phyloP scores from a whole-genome alignment of 208 protist species.

The Vickermania spadyakhi region DNA sequence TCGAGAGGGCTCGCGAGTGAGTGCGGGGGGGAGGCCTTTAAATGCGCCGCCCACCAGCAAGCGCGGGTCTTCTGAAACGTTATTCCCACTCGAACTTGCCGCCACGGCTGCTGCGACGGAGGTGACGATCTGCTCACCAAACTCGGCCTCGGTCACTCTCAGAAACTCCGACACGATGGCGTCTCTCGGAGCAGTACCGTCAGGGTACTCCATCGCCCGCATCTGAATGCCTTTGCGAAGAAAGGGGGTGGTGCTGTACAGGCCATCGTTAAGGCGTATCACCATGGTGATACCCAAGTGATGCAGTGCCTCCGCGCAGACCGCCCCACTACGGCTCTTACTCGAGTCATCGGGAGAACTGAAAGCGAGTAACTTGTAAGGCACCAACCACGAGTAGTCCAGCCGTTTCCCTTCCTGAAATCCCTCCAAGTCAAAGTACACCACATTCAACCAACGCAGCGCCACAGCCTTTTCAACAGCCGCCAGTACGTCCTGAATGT shows the following conservation, averaged over 20 bases:
- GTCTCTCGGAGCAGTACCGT: conserved; percentile 87
- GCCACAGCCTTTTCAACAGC: conserved; percentile 62
- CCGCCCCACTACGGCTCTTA: conserved; percentile 12
- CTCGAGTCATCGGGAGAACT: conserved; percentile 46
- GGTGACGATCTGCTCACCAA: conserved; percentile 11
- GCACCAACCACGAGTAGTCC: conserved; percentile 95
- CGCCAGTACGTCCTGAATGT: conserved; percentile 63
- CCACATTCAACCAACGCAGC: conserved; percentile 63
- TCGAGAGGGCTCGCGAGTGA: conserved; percentile 5
- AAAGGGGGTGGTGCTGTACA: conserved; percentile 87
- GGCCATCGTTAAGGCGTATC: conserved; percentile 90
- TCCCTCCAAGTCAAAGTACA: conserved; percentile 80
- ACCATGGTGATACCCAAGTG: conserved; percentile 79
- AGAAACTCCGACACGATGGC: conserved; percentile 87
- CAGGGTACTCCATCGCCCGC: conserved; percentile 89
- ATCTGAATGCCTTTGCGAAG: conserved; percentile 85
- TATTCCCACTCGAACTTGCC: neutral
- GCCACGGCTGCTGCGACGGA: conserved; percentile 6
- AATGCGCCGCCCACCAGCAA: conserved; percentile 16
- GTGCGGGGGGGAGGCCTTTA: conserved; percentile 27
- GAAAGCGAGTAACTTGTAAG: conserved; percentile 90
- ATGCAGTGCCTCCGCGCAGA: conserved; percentile 59
- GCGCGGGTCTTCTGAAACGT: neutral
- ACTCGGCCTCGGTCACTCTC: conserved; percentile 55
- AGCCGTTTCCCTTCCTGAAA: conserved; percentile 85